Percentiles rank a stretch among this genome's conserved stretches.
These are phyloP conservation scores for Trichosporon sp. DNA, from an alignment of 1,284 basidiomycete genomes.

Conservation along the genomic window DNA sequence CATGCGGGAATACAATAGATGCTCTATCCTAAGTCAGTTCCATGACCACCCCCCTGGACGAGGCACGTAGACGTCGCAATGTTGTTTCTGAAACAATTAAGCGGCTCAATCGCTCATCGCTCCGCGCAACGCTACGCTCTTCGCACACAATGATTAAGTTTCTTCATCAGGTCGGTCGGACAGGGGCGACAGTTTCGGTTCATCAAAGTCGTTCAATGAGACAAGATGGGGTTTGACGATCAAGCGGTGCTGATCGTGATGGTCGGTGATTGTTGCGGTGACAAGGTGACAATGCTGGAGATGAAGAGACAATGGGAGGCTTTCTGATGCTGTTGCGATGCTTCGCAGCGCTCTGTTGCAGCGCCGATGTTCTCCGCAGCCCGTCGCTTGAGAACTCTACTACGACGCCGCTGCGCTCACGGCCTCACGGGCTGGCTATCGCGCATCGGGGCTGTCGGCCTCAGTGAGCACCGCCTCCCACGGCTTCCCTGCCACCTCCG, in stretches of 20 bases:
- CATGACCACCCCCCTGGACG: neutral
- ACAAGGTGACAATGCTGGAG: too few relatives aligned
- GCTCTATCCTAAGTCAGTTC: neutral
- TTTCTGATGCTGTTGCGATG: too few relatives aligned
- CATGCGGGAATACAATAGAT: neutral
- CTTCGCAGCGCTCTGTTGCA: too few relatives aligned
- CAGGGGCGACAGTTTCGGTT: neutral
- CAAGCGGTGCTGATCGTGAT: neutral
- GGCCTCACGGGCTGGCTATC: neutral
- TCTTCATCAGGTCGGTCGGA: neutral
- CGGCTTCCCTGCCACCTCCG: conserved; percentile 27
- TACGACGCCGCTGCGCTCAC: too few relatives aligned
- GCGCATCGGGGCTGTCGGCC: conserved; percentile 11
- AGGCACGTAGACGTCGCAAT: neutral
- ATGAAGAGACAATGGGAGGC: too few relatives aligned
- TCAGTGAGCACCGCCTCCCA: conserved; percentile 23
- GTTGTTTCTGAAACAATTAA: neutral
- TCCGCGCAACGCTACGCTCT: too few relatives aligned
- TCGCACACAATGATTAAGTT: neutral
- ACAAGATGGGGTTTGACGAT: neutral
- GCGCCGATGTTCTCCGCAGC: too few relatives aligned
- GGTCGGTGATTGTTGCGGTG: neutral
- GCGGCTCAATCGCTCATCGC: neutral
- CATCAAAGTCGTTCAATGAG: neutral
- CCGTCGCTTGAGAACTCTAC: too few relatives aligned